Evolutionary conservation across 352 stramenopile genomes (phyloP), one percentile per base, ranked within the genome.

Genomic region (Phytophthora colocasiae): DNA sequence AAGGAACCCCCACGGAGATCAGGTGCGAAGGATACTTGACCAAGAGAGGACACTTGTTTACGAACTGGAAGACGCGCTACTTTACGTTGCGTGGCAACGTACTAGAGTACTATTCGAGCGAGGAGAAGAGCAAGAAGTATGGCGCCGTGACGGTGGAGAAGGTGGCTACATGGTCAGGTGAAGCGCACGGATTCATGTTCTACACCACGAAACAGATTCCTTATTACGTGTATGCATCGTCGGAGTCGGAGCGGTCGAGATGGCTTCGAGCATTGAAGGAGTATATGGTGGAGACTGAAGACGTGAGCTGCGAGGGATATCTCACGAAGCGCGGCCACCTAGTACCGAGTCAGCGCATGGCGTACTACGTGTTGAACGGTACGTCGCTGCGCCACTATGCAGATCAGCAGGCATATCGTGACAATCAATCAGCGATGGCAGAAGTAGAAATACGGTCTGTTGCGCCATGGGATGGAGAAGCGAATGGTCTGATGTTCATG

Each of bases 21-120:
- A 79, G 78, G 47, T 95, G 78, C 51, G 87, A 95, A 53, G 89
- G 89, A 27, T 96, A 92, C 46, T 57, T 96, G 15, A 96, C 87
- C 12, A 96, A 96, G 72, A 80, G 87, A 50, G 89, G 89, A 29
- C 89, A 96, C 70, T 78, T 95, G 68, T 94, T 95, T 48, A 96
- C 87, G 26, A 96, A 93, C 71, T 96, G 89, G 89, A 96, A 96
- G 72, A 96, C 88, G 58, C 84, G 89, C 22, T 96, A 95, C 73
- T 96, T 96, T 63, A 91, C 91, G 32, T 66, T 96, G 40, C 78
- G 86, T 19, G 83, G 84, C 9, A 90, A 95, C 31, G 81, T 93
- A 48, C 69, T 96, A 45, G 88, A 95, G 58, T 96, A 96, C 61
- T 96, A 93, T 43, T 80, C 85, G 2, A 78, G 83, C 39, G 89